Conservation (phyloP, 1,284 basidiomycete species). For the Pterulicium gracile region DNA sequence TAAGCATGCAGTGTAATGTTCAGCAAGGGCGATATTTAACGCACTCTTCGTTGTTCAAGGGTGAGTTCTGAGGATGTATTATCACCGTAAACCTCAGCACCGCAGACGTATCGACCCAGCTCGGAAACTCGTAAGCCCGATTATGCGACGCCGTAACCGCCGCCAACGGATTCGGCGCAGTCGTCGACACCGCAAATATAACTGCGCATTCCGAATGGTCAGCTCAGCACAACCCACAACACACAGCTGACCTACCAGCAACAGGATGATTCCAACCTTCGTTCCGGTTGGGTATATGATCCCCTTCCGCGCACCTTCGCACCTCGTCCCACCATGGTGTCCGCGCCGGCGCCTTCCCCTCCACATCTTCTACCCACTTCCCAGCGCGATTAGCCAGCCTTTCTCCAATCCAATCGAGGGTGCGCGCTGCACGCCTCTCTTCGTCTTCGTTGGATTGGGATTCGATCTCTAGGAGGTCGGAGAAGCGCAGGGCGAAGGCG, state of each 20-base stretch:
- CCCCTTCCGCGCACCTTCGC: slow-evolving; percentile 61
- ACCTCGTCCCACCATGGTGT: slow-evolving; percentile 83
- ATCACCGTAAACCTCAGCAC: slow-evolving; percentile 64
- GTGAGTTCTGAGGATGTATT: slow-evolving; percentile 58
- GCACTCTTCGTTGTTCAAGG: slow-evolving; percentile 68
- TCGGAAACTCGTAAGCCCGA: slow-evolving; percentile 51
- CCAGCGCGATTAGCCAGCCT: slow-evolving; percentile 49
- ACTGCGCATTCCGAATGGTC: slow-evolving; percentile 30
- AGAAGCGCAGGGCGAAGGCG: slow-evolving; percentile 66
- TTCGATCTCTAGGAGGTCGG: slow-evolving; percentile 60
- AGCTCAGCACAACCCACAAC: slow-evolving; percentile 1
- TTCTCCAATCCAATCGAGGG: slow-evolving; percentile 71
- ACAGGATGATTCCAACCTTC: slow-evolving; percentile 81
- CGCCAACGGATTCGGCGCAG: slow-evolving; percentile 65
- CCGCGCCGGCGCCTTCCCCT: slow-evolving; percentile 28
- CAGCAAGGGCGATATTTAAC: slow-evolving; percentile 18
- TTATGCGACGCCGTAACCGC: slow-evolving; percentile 61
- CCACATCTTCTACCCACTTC: slow-evolving; percentile 56
- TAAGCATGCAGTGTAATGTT: too few relatives aligned
- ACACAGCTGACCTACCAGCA: slow-evolving; percentile 40
- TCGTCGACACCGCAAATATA: slow-evolving; percentile 68
- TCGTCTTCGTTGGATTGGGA: slow-evolving; percentile 63
- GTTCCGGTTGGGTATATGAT: slow-evolving; percentile 41
- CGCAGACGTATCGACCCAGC: slow-evolving; percentile 60
- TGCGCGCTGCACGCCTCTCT: slow-evolving; percentile 60